Conservation (phyloP, 2,329 filamentous ascomycete genomes). For the Clathrospora elynae region DNA sequence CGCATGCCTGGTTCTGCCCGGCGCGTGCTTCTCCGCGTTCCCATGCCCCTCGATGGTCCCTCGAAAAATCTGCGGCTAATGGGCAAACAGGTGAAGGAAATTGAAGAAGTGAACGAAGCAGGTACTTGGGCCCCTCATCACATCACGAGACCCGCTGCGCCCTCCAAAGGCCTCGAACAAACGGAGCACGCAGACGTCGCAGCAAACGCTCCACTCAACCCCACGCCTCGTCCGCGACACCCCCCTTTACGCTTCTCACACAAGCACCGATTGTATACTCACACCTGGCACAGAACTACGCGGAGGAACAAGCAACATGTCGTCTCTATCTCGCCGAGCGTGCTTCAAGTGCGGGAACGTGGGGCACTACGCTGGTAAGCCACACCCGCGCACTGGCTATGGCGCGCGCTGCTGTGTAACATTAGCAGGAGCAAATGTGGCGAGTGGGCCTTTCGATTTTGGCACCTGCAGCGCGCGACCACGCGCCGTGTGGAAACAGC, state of each 20-base stretch:
- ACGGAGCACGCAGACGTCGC: conserved; percentile 17
- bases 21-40: conserved; percentile 29
- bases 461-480: conserved; percentile 28
- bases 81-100: conserved; percentile 41
- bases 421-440: conserved; percentile 18
- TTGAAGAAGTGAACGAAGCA: conserved; percentile 35
- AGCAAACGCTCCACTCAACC: conserved; percentile 30
- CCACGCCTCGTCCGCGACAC: conserved; percentile 23
- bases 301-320: conserved; percentile 52
- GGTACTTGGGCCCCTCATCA: conserved; percentile 28
- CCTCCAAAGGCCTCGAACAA: conserved; percentile 1
- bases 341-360: conserved; percentile 61
- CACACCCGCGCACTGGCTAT: conserved; percentile 20
- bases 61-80: conserved; percentile 43
- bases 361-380: conserved; percentile 58
- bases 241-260: conserved; percentile 21
- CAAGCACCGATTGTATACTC: conserved; percentile 24
- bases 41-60: conserved; percentile 33
- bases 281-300: conserved; percentile 31
- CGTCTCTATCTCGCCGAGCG: conserved; percentile 59
- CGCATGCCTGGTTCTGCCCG: conserved; percentile 19
- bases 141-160: conserved; percentile 6
- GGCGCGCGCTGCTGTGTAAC: conserved; percentile 28
- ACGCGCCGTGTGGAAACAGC: conserved; percentile 12
- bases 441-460: conserved; percentile 14